Base-by-base conservation (phyloP, 2,329 filamentous ascomycete species). In the Cryphonectria carpinicola region DNA sequence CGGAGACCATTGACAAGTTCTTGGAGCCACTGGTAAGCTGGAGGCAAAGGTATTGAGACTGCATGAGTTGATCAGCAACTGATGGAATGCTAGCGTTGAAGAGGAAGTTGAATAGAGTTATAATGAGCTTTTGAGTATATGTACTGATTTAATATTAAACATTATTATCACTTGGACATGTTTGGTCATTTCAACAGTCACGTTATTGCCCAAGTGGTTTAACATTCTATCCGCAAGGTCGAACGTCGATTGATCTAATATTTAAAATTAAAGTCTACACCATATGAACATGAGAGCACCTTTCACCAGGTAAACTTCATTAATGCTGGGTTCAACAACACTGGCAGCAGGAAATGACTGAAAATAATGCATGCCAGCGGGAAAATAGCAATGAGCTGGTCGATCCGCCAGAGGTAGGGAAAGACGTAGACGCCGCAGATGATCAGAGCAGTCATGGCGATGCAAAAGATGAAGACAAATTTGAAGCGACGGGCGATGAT, bases 401-500 rank as follows among this genome's bases (percentile, higher is more conserved):
- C n/a, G 37, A 68, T 68, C 22, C 66, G 46, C 66, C 66, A 68
- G 32, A 75, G 71, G 43, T 71, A 60, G n/a, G 79, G 79, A 67
- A 80, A 79, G 10, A 61, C 76, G 61, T 73, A 75, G 28, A 68
- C 62, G 41, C 76, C 79, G 70, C 75, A 77, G 61, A 80, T 19
- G 52, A 80, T 75, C 61, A 80, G 75, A 28, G 28, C 54, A 17
- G 54, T 32, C 54, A 58, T 58, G 52, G 52, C 52, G 52, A 58
- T 58, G 14, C 54, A 58, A 19, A 58, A 58, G 54, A 32, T 32
- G 14, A 58, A 58, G 54, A 58, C 25, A 14, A 37, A 61, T 4
- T 65, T 65, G 39, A 64, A 64, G 32, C 39, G 37, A n/a, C 61
- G 61, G n/a, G 95, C 79, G 56, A 97, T 92, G 78, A 92, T 92